These are phyloP conservation scores for Fistulifera solaris DNA, from an alignment of 108 stramenopile species.

Conservation along the genomic window DNA sequence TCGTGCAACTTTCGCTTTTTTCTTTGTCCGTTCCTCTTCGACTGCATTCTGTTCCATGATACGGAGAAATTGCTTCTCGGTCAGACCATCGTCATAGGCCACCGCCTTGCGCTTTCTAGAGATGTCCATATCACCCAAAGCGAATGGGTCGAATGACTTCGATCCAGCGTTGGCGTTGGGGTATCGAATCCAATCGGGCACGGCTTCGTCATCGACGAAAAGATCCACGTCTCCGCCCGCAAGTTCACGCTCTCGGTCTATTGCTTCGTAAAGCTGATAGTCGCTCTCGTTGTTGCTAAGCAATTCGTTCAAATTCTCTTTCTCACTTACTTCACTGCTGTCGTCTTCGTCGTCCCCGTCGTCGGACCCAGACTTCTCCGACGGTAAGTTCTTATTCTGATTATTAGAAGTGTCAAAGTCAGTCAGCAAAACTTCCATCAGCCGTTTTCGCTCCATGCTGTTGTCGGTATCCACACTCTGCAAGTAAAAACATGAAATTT, in stretches of 20 bases:
- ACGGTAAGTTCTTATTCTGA: slow-evolving; percentile 14
- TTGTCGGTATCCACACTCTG: slow-evolving; percentile 63
- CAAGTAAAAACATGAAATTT: too few relatives aligned
- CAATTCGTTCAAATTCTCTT: slow-evolving; percentile 73
- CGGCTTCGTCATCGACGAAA: slow-evolving; percentile 43
- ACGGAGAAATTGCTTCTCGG: slow-evolving; percentile 86
- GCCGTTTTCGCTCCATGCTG: slow-evolving; percentile 67
- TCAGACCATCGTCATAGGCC: slow-evolving; percentile 87
- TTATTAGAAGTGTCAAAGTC: slow-evolving; percentile 66
- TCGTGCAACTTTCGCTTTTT: slow-evolving; percentile 30
- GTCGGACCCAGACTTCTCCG: slow-evolving; percentile 31
- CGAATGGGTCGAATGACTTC: slow-evolving; percentile 22
- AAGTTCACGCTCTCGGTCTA: slow-evolving; percentile 44
- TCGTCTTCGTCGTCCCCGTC: slow-evolving; percentile 53
- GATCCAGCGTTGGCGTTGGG: slow-evolving; percentile 18
- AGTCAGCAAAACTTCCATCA: slow-evolving; percentile 80
- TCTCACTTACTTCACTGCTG: slow-evolving; percentile 27
- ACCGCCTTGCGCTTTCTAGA: slow-evolving; percentile 63
- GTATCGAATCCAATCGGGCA: slow-evolving; percentile 77
- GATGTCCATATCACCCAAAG: slow-evolving; percentile 13
- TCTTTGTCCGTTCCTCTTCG: slow-evolving; percentile 23
- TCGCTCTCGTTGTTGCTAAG: slow-evolving; percentile 88
- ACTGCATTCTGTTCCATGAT: slow-evolving; percentile 77
- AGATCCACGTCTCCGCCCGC: slow-evolving; percentile 16
- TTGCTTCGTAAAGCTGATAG: slow-evolving; percentile 69